Evolutionary conservation across 768 basidiomycete species (phyloP), one percentile per base, ranked within the genome.

Genomic region (Lentinula sp.): DNA sequence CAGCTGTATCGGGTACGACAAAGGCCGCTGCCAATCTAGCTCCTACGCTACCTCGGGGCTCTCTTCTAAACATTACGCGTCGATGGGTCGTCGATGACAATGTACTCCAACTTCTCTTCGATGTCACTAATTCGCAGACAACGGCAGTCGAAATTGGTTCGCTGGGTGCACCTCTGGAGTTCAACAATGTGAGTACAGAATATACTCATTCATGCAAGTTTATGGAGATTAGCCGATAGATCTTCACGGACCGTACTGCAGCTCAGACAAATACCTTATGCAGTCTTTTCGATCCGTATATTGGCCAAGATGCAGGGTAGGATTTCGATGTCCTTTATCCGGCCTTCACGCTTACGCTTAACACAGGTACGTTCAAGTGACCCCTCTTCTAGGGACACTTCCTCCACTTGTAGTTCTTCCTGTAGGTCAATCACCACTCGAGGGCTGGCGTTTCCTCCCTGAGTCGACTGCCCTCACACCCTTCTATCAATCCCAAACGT

Each of bases 401-500:
- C 79, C 79, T 0, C 80, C 82, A 0, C 74, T 84, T 10, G 73
- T 83, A 16, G 80, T 84, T 3, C 65, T 76, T 5, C 81, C 82
- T 21, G 75, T 72, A 0, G 75, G 73, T 0, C 69, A 73, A 48
- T 78, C 77, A 7, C 82, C 83, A n/a, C 69, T 84, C 18, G 83
- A 84, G 68, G 83, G 82, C 28, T 84, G 82, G 82, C 73, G 82
- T 35, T 84, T 83, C 67, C 76, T 84, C 56, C 75, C 78, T 2
- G 82, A 83, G 66, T 74, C 75, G 21, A 82, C 81, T 0, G 70
- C 75, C 3, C 73, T 69, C 1, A 63, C 76, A 1, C 79, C 80
- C 1, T 79, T 70, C 61, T 84, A 84, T 64, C 82, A 84, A 64
- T 83, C 81, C 1, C 83, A 84, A 65, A 84, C 83, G 0, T 84